These are phyloP conservation scores for Neurospora crassa DNA, from an alignment of 2,329 filamentous ascomycete genomes.

Conservation along the genomic window DNA sequence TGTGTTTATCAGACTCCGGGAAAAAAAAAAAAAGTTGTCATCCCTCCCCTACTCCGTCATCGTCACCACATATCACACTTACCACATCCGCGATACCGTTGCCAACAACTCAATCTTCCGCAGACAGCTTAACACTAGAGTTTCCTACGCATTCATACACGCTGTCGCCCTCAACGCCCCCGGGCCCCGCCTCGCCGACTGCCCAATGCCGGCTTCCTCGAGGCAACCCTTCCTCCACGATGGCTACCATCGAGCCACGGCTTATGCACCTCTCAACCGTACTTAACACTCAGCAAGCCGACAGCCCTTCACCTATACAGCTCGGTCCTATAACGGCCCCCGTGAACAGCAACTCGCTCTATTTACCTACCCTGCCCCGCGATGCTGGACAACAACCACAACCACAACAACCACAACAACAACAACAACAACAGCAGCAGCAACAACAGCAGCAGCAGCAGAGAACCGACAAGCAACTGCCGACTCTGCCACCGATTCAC, in stretches of 20 bases:
- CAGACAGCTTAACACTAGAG: not conserved
- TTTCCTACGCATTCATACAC: not conserved
- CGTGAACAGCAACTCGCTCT: constrained; percentile 21
- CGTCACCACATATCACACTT: not conserved
- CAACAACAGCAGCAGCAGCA: constrained; percentile 8
- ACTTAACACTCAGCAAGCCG: constrained; percentile 45
- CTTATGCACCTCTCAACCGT: constrained; percentile 43
- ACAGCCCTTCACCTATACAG: constrained; percentile 47
- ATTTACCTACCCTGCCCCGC: constrained; percentile 43
- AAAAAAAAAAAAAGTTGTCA: not conserved
- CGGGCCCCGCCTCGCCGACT: constrained; percentile 10
- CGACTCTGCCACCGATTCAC: constrained; percentile 19
- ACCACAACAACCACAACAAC: too few species aligned
- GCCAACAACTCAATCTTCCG: not conserved
- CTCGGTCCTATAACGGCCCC: constrained; percentile 33
- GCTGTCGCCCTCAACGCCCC: not conserved
- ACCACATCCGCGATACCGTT: not conserved
- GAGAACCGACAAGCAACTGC: constrained; percentile 27
- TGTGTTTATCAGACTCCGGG: not conserved
- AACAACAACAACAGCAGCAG: constrained; percentile 14
- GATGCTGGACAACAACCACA: constrained; percentile 28
- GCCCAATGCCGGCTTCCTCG: constrained; percentile 30
- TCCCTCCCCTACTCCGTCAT: not conserved
- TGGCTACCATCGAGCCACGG: constrained; percentile 59
- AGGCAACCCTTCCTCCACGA: constrained; percentile 30